Base-by-base conservation (phyloP, 1,284 basidiomycete species). In the Coniophora puteana region DNA sequence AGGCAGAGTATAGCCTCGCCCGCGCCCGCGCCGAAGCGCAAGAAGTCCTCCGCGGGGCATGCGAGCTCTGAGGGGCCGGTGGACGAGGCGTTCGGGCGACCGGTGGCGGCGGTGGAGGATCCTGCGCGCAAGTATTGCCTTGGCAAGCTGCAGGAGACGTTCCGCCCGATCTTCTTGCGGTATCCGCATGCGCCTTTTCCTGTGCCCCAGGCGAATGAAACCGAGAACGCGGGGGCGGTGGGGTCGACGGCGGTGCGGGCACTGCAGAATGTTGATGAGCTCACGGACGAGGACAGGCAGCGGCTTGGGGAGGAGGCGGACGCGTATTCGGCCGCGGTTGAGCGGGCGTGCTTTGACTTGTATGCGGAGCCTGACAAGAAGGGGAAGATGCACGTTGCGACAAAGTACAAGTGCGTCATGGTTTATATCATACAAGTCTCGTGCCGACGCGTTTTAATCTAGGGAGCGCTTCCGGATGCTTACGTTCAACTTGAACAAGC, bases 401-500 rank as follows among this genome's bases (percentile, higher is more conserved):
- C 71, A 34, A 89, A 87, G 54, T 90, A 90, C 67, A 90, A 89
- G 88, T 88, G 58, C 48, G 84, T 69, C 20, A 20, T 36, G 17
- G 45, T 42, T 45, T 44, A 29, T 26, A 14, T 2, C 18, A 27
- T 46, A 39, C 37, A 32, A 13, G 24, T 23, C 26, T 36, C 43
- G 22, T 20, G 41, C 45, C 52, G 21, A 48, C 38, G 42, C 28
- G 27, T 38, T 30, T 40, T 43, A 40, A 22, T 44, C 27, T 50
- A 90, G 87, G 70, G 86, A 89, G 61, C 84, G 85, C 51, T 89
- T 89, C 65, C 78, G 87, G 45, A 90, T 82, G 77, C 71, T 90
- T 41, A 79, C 77, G 43, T 90, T 89, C 65, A 90, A 90, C 62
- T 63, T 90, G 53, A 81, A 70, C 66, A 82, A 89, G 65, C 60